Evolutionary conservation across 345 rosid species (phyloP), one percentile per base, ranked within the genome.

Genomic region (Geranium rotundifolium): DNA sequence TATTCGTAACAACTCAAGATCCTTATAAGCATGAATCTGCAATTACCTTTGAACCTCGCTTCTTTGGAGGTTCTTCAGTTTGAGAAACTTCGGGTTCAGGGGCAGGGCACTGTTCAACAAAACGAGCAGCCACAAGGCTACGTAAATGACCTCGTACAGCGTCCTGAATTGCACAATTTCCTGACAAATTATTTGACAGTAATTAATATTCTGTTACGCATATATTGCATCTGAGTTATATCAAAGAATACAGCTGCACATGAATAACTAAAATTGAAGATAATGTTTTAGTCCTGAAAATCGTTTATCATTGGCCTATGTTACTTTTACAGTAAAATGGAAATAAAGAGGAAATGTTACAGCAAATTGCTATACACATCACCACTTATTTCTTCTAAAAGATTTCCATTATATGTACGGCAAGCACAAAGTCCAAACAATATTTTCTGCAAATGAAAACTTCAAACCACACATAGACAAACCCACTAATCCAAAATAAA

Each of bases 21-120:
- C 29, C 46, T 61, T 41, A 52, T 30, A 37, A 58, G 20, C 49
- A 67, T 62, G 57, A 59, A 61, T 65, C 19, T 52, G 59, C 31
- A 73, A 69, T 61, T 79, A 92, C 95, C 98, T 87, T 86, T 30
- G 84, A 71, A 75, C 75, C 85, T 65, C 73, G 82, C 70, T 74
- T 91, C 76, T 54, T 84, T 54, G 79, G 63, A 67, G 71, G 68
- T 56, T 70, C 60, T 60, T 73, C 85, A 52, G 81, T 77, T 31
- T 73, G 65, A 46, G 75, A 70, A 72, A 92, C 76, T 71, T 79
- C 68, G 19, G 98, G 91, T 72, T 84, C 96, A 14, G 89, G 71
- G 50, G 81, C 68, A 34, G 98, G 98, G 72, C 91, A 83, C 54
- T 83, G 87, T 69, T 92, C 96, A 70, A 92, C 80, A 67, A 75